Percentiles rank a stretch among this genome's conserved stretches.
Conservation (phyloP, 108 stramenopile species). For the Cyclotella kingstonii region DNA sequence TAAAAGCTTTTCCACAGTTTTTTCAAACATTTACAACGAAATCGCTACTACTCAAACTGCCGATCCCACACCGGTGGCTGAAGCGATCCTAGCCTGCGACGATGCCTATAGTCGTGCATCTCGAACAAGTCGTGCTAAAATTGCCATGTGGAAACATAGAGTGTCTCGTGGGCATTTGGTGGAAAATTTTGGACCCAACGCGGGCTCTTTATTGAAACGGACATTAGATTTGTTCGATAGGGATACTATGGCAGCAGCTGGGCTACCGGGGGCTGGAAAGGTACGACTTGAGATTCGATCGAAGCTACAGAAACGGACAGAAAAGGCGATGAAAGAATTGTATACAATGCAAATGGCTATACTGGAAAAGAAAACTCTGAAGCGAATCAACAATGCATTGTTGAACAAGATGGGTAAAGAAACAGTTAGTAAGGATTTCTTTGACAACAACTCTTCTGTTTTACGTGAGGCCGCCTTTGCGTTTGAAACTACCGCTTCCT, state of each 20-base stretch:
- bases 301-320: slow-evolving; percentile 63
- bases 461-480: slow-evolving; percentile 58
- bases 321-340: slow-evolving; percentile 50
- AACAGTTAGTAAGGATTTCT: slow-evolving; percentile 39
- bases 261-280: slow-evolving; percentile 49
- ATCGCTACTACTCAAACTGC: slow-evolving; percentile 45
- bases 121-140: slow-evolving; percentile 60
- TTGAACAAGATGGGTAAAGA: slow-evolving; percentile 50
- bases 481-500: slow-evolving; percentile 53
- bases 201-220: slow-evolving; percentile 48
- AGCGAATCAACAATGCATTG: slow-evolving; percentile 58
- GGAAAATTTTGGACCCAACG: slow-evolving; percentile 63
- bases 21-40: slow-evolving; percentile 56
- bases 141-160: slow-evolving; percentile 68
- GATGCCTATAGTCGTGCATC: slow-evolving; percentile 68
- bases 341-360: slow-evolving; percentile 63
- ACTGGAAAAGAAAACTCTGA: slow-evolving; percentile 53
- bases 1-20: slow-evolving; percentile 32
- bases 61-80: slow-evolving; percentile 71
- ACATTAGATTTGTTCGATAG: slow-evolving; percentile 67
- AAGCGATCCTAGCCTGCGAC: slow-evolving; percentile 65
- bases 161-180: slow-evolving; percentile 63
- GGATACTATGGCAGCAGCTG: slow-evolving; percentile 73
- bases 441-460: slow-evolving; percentile 62
- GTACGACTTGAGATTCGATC: slow-evolving; percentile 61